Conservation (phyloP, 2,329 filamentous ascomycete genomes). For the Macrophomina pseudophaseolina region DNA sequence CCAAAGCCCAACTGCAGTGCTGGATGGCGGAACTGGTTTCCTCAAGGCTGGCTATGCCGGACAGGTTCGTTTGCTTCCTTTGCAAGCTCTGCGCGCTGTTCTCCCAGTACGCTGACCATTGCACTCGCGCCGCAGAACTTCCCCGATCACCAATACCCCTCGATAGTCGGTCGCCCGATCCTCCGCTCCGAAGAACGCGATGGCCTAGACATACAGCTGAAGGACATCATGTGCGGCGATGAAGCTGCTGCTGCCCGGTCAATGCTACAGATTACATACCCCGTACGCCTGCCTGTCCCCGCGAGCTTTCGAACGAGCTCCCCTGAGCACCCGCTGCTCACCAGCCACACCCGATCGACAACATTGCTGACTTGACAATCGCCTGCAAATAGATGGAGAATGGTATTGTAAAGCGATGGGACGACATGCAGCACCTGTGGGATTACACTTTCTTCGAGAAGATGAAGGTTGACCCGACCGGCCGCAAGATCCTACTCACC, state of each 20-base stretch:
- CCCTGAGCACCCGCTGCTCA: constrained; percentile 17
- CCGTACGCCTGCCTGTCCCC: constrained; percentile 57
- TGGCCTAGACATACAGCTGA: constrained; percentile 73
- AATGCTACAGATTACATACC: constrained; percentile 98
- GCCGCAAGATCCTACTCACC: constrained; percentile 95
- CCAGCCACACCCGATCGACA: constrained; percentile 2
- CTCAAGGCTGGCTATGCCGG: constrained; percentile 99
- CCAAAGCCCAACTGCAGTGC: constrained; percentile 64
- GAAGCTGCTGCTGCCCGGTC: constrained; percentile 94
- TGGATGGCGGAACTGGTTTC: constrained; percentile 99
- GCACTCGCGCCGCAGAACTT: constrained; percentile 72
- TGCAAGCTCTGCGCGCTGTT: neutral
- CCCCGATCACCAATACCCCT: constrained; percentile 97
- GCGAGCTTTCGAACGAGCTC: constrained; percentile 18
- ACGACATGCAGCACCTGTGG: constrained; percentile 99
- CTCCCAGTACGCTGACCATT: constrained; percentile 13
- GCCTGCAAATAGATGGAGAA: constrained; percentile 80
- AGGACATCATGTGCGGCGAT: constrained; percentile 99
- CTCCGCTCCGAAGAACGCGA: constrained; percentile 91
- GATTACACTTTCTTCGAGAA: constrained; percentile 99
- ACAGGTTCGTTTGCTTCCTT: constrained; percentile 60
- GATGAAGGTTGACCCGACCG: constrained; percentile 87
- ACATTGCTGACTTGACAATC: constrained; percentile 28
- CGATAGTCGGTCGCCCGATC: constrained; percentile 96
- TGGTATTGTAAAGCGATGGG: constrained; percentile 99